Evolutionary conservation across 441 rosid species (phyloP), one percentile per base, ranked within the genome.

Genomic region (Erysimum pusillum): DNA sequence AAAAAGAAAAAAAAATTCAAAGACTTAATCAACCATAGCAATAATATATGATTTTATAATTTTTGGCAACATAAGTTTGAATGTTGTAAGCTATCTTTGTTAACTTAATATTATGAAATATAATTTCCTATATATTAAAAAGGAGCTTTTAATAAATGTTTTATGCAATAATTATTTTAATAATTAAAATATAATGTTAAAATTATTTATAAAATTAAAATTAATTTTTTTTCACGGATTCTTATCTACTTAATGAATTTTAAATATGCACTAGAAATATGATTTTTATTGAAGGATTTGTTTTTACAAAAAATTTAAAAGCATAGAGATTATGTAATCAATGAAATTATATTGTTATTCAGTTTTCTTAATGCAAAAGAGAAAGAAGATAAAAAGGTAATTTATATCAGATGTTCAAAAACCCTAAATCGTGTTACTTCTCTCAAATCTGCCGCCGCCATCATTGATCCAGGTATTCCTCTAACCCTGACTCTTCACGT

Each of bases 361-460:
- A 52, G 59, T n/a, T 77, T 66, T 20, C 64, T 60, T 51, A 78
- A 13, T 52, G 28, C 73, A 59, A 71, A 66, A 41, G 22, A 57
- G 20, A 64, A 51, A 12, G 44, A 36, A 14, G 31, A 52, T 28
- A 61, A 62, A 53, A 63, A 71, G 60, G 76, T 77, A n/a, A 71
- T 71, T 1, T 48, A 77, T 71, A 71, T 1, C 52, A 51, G 57
- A 58, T 41, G 81, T 77, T 77, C 76, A 77, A 71, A 77, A 77
- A 72, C 77, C 81, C 81, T 77, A 77, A 77, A 51, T 71, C 36
- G 54, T 20, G 45, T 72, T 39, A 58, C 41, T 44, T 64, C 54
- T 59, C 69, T 60, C 67, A 66, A 71, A 72, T 60, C 77, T 34
- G 63, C 76, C 73, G 80, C 80, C 76, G 76, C 76, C 76, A 65